Evolutionary conservation across 2,329 filamentous ascomycete species (phyloP).

Genomic region (Colletotrichum liaoningense): DNA sequence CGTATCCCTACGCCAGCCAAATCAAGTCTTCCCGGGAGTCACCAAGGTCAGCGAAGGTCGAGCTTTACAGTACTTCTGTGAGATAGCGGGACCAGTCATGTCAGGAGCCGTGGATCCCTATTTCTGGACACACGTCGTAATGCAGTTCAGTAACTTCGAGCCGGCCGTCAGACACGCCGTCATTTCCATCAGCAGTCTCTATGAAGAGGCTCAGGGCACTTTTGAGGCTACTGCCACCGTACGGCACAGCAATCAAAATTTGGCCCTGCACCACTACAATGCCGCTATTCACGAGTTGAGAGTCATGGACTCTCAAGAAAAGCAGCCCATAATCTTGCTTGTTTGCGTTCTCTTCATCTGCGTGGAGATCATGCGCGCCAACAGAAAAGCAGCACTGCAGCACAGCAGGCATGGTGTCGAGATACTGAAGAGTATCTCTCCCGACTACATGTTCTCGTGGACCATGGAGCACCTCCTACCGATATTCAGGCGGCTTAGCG

Average conservation of each 20-base stretch:
- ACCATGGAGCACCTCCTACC: background rate
- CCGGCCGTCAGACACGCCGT: slow-evolving; percentile 4
- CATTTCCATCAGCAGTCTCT: slow-evolving; percentile 1
- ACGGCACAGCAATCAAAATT: background rate
- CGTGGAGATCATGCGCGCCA: slow-evolving; percentile 8
- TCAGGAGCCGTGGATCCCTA: background rate
- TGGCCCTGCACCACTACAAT: slow-evolving; percentile 30
- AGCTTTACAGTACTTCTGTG: slow-evolving; percentile 6
- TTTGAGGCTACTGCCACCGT: background rate
- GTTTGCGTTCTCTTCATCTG: slow-evolving; percentile 38
- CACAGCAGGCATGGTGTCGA: slow-evolving; percentile 6
- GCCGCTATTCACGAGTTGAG: slow-evolving; percentile 28
- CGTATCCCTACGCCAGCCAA: background rate
- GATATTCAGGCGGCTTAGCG: slow-evolving; percentile 4
- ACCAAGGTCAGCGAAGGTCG: background rate
- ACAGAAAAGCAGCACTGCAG: background rate
- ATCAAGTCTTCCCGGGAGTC: background rate
- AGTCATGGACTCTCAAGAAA: slow-evolving; percentile 5
- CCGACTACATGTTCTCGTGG: background rate
- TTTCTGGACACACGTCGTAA: slow-evolving; percentile 11
- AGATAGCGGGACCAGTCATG: background rate
- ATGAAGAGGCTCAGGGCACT: background rate
- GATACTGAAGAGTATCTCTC: background rate
- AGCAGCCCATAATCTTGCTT: slow-evolving; percentile 17
- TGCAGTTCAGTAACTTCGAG: background rate